Evolutionary conservation across 73 alveolate genomes (phyloP), one percentile per base, ranked within the genome.

Genomic region (Symbiodinium pilosum): DNA sequence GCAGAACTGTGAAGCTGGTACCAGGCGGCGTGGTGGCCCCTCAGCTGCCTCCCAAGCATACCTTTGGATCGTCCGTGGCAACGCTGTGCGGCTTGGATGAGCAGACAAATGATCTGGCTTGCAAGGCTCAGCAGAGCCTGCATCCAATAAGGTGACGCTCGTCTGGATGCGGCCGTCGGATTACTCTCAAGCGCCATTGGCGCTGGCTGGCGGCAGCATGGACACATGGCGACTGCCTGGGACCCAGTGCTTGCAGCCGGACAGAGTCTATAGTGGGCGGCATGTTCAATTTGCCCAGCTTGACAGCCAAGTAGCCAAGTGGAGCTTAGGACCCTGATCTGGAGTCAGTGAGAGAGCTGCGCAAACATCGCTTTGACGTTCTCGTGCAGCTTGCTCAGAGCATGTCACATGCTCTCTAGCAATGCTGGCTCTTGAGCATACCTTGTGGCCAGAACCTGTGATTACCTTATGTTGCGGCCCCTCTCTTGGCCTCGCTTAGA

Each of bases 191-290:
- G 86, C 5, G 95, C 95, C 38, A 88, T 88, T 2, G 95, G 95
- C 12, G 95, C 95, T 11, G 95, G 95, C 30, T 88, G 86, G 86
- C 69, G 95, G 83, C 95, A 88, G 95, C 95, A 88, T 28, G 64
- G 47, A 12, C 95, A 88, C 40, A 56, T 88, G 95, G 86, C 86
- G 21, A 34, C 51, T 12, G 85, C 24, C 32, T 26, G 32, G 43
- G 85, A 12, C 85, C 28, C 44, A 30, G 85, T n/a, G 85, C 26
- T 32, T 20, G 42, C 44, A 36, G 16, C 30, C 44, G 64, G 21
- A 39, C n/a, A 83, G 43, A 26, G 32, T 54, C 73, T 54, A 24
- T 54, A 26, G 73, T 16, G n/a, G n/a, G n/a, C n/a, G n/a, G n/a
- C n/a, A n/a, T n/a, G 73, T 54, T 42, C 47, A 42, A 5, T 21